Base-by-base conservation (phyloP, 345 rosid genomes). In the Abelmoschus esculentus region DNA sequence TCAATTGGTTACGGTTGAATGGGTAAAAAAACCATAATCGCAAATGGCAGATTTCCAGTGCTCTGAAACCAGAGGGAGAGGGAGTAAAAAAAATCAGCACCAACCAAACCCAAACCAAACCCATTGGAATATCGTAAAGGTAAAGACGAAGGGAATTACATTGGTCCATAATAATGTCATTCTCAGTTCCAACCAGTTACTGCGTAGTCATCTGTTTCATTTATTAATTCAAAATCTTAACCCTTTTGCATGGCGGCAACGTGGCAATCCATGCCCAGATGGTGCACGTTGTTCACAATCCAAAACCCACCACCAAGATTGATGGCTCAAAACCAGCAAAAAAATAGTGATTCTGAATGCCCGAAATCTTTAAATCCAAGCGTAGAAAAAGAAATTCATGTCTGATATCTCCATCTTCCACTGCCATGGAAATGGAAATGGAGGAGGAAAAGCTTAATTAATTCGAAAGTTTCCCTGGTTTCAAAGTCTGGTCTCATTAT, bases 181-280 rank as follows among this genome's bases (percentile, higher is more conserved):
- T 7, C 0, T 9, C 42, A 38, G 42, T 38, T 38, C 42, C 9
- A 8, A 13, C 36, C 71, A 65, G 44, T 65, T 44, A 65, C 54
- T 65, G 69, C 69, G 3, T 6, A 36, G 2, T 64, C 15, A 19
- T 62, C n/a, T 42, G n/a, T 0, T 13, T 2, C 42, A 56, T 31
- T 46, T 29, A 65, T 14, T 46, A 22, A 44, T 50, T 31, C 61
- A 14, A 66, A 47, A 44, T 14, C 13, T 5, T 46, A 40, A 10
- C 13, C 54, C 54, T 32, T 47, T 31, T 70, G 78, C 78, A 75
- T 70, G 74, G 74, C 40, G 11, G 14, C 5, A 64, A 64, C 74
- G 52, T 70, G 78, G 78, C 71, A 32, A 65, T 18, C 10, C 42
- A 61, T 38, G 28, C 56, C 34, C 36, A 69, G 4, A 26, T 14